Base-by-base conservation (phyloP, 2,329 filamentous ascomycete genomes). In the Lasiodiplodia sp. region DNA sequence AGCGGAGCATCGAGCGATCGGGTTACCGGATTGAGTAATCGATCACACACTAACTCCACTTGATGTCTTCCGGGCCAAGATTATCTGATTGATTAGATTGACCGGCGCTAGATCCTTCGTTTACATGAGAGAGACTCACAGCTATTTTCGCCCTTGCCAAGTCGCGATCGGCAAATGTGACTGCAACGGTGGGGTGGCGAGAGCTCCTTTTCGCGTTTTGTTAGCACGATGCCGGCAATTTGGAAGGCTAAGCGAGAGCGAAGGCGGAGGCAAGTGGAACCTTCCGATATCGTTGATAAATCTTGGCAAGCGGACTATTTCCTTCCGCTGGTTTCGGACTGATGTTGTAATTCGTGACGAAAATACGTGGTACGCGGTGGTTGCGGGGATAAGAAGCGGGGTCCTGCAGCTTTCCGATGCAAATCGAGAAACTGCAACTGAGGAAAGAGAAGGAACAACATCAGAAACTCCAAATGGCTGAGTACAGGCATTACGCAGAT, bases 21-120 rank as follows among this genome's bases (percentile, higher is more conserved):
- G 16, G 14, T 57, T 38, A 38, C 53, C 18, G 14, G 21, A 37
- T n/a, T 57, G 37, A 31, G 53, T n/a, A 57, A 57, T 16, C 18
- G 28, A 37, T 4, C 7, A 7, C 4, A 4, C 25, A 1, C 52
- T 31, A 7, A 31, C 14, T 18, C 52, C 23, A 57, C 28, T 2
- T 5, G 16, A 38, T 37, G 14, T n/a, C 28, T n/a, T n/a, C 31
- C 52, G 11, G 52, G 28, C 53, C 31, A 57, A 57, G 53, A 57
- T 37, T 37, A 21, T 57, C 53, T 57, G 53, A 57, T 38, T 38
- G 53, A 57, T 57, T 21, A 57, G 53, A 57, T 57, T 14, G 14
- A 7, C 28, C n/a, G 53, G 28, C 52, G n/a, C 53, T 21, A 37
- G 16, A 37, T 57, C 14, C 53, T 57, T 57, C 31, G 51, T n/a